These are phyloP conservation scores for Pseudopithomyces chartarum DNA, from an alignment of 2,329 filamentous ascomycete genomes.

Conservation along the genomic window DNA sequence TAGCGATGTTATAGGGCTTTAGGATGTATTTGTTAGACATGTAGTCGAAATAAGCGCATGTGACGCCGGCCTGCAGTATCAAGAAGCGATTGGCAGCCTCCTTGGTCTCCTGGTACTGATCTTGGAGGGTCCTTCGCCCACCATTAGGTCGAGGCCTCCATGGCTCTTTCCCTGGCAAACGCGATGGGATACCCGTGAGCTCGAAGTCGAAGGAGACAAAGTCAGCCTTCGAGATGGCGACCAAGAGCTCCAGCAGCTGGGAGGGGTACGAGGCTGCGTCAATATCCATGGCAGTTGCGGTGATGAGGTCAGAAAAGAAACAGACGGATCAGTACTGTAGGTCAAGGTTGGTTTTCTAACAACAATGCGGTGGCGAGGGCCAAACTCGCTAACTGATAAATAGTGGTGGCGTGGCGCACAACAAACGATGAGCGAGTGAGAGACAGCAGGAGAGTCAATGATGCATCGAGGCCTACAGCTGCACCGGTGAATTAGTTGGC, in stretches of 20 bases:
- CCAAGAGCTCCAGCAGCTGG: conserved; percentile 60
- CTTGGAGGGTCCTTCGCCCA: conserved; percentile 59
- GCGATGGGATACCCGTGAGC: conserved; percentile 64
- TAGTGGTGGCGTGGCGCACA: neutral
- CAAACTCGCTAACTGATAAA: neutral
- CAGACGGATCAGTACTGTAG: neutral
- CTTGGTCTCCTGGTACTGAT: conserved; percentile 66
- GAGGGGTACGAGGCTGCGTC: conserved; percentile 55
- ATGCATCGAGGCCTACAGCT: neutral
- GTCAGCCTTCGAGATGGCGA: conserved; percentile 61
- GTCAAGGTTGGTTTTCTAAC: neutral
- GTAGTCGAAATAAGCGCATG: conserved; percentile 64
- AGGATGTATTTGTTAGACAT: conserved; percentile 56
- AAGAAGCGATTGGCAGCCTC: conserved; percentile 66
- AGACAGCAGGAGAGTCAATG: neutral
- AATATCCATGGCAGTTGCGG: conserved; percentile 61
- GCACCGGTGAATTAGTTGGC: neutral
- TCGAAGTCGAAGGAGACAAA: conserved; percentile 71
- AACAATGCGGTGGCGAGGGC: neutral
- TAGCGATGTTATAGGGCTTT: conserved; percentile 67
- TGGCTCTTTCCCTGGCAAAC: conserved; percentile 44
- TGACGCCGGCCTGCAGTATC: conserved; percentile 70
- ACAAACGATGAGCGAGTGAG: neutral
- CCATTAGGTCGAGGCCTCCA: conserved; percentile 10
- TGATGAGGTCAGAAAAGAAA: neutral